Base-by-base conservation (phyloP, 1,284 basidiomycete genomes). In the Uromyces viciae-fabae region DNA sequence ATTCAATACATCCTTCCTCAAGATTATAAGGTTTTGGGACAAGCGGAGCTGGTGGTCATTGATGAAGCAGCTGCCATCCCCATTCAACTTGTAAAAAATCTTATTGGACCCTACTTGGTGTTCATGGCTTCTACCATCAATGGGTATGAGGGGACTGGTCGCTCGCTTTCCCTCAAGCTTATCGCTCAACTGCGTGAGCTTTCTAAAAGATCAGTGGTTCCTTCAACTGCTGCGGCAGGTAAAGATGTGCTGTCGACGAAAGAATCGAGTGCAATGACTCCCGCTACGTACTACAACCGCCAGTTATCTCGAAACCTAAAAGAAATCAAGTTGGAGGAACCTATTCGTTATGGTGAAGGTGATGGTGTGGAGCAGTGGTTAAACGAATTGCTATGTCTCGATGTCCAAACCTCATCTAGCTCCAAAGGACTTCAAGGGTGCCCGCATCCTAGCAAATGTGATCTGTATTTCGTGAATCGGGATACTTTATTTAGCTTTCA, bases 61-160 rank as follows among this genome's bases (percentile, higher is more conserved):
- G 97, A 99, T 84, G 97, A 99, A 87, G 97, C 96, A 3, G 97
- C 97, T 7, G 97, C 97, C 22, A 98, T 99, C 81, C 97, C 97
- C 0, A 90, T 99, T 17, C 94, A 95, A 3, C 90, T 98, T 33
- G 95, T 99, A 25, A 91, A 93, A 82, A 94, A 94, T 84, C 91
- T 99, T 82, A 91, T 99, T 82, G 97, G 97, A 0, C 95, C 95
- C 0, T 99, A 99, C 87, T 92, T 98, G 58, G 95, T 99, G 73
- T 98, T 99, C 89, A 92, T 99, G 89, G 94, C 95, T 0, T 97
- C 94, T 25, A 99, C 97, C 1, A 96, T 99, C 88, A 98, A 98
- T 85, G 97, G 97, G 62, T 99, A 99, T 87, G 97, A 99, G 88
- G 97, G 97, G 28, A 99, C 97, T 0, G 97, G 97, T 25, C 93